These are phyloP conservation scores for Candida taoyuanica DNA, from an alignment of 805 yeast genomes.

Conservation along the genomic window DNA sequence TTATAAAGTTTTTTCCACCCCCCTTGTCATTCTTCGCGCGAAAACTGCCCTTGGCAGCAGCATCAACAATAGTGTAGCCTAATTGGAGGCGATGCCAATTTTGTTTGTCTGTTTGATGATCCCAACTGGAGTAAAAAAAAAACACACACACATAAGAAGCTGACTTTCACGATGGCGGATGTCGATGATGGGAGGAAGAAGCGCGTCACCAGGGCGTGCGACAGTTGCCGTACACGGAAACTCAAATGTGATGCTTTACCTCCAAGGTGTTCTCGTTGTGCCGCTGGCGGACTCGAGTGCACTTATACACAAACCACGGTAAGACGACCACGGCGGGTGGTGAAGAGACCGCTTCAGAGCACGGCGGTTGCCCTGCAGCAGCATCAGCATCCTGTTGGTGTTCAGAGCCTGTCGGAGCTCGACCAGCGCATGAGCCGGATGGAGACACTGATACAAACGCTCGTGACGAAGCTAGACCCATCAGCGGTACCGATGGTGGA, in stretches of 20 bases:
- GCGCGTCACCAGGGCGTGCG: slow-evolving; percentile 40
- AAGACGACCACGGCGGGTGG: slow-evolving; percentile 5
- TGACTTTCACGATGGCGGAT: slow-evolving; percentile 1
- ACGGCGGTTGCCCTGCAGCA: neutral
- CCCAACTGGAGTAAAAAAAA: too few species aligned
- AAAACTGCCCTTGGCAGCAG: too few species aligned
- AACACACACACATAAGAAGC: too few species aligned
- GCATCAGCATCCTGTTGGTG: too few species aligned
- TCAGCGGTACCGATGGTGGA: too few species aligned
- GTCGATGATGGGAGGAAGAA: slow-evolving; percentile 27
- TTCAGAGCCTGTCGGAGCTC: slow-evolving; percentile 10
- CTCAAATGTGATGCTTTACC: slow-evolving; percentile 78
- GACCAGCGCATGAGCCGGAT: slow-evolving; percentile 30
- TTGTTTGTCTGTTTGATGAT: neutral
- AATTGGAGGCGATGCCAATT: too few species aligned
- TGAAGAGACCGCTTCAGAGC: neutral
- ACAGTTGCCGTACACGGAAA: slow-evolving; percentile 57
- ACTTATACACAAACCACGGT: slow-evolving; percentile 13
- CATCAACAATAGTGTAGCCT: too few species aligned
- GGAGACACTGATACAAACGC: slow-evolving; percentile 30
- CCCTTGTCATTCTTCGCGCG: too few species aligned
- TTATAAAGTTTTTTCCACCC: too few species aligned
- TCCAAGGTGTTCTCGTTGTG: slow-evolving; percentile 71
- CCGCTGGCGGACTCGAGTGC: slow-evolving; percentile 55
- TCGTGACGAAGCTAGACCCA: slow-evolving; percentile 24